Percentiles rank a stretch among this genome's conserved stretches.
Evolutionary conservation across 192 early-diverging fungal species (phyloP).

Genomic region (Backusella macrospora): DNA sequence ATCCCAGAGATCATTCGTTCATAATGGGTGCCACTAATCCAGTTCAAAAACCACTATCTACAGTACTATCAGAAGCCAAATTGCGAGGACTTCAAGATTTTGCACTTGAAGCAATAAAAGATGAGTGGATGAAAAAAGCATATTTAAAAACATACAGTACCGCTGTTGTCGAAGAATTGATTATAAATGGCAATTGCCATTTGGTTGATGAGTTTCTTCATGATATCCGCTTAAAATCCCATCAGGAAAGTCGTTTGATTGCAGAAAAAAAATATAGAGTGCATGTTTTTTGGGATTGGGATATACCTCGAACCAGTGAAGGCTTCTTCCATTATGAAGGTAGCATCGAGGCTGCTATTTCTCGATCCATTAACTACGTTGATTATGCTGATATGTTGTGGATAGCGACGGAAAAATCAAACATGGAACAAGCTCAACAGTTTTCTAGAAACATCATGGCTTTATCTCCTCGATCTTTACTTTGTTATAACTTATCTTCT

Average conservation of each 20-base stretch:
- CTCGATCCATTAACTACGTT: conserved; percentile 79
- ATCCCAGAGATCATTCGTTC: conserved; percentile 93
- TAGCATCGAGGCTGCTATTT: conserved; percentile 85
- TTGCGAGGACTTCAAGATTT: conserved; percentile 66
- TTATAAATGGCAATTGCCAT: conserved; percentile 60
- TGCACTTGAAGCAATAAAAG: conserved; percentile 80
- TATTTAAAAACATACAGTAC: conserved; percentile 79
- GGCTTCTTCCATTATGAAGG: conserved; percentile 97
- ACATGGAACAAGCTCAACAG: conserved; percentile 86
- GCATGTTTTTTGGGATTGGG: conserved; percentile 86
- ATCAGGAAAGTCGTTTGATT: conserved; percentile 79
- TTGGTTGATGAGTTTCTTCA: conserved; percentile 41
- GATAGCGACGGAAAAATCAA: conserved; percentile 98
- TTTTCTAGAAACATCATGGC: conserved; percentile 82
- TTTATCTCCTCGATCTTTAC: conserved; percentile 78
- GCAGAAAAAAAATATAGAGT: conserved; percentile 71
- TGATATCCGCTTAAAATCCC: conserved; percentile 64
- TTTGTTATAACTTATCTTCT: conserved; percentile 97
- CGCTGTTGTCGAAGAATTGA: conserved; percentile 78
- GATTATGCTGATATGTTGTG: conserved; percentile 90
- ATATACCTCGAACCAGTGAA: conserved; percentile 85
- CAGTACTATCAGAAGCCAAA: conserved; percentile 82
- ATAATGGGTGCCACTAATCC: conserved; percentile 92
- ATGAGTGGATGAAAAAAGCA: conserved; percentile 80
- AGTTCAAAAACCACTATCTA: conserved; percentile 63